phyloP scores from a whole-genome alignment of 2,329 filamentous ascomycete genomes.

The Sporothrix brasiliensis region DNA sequence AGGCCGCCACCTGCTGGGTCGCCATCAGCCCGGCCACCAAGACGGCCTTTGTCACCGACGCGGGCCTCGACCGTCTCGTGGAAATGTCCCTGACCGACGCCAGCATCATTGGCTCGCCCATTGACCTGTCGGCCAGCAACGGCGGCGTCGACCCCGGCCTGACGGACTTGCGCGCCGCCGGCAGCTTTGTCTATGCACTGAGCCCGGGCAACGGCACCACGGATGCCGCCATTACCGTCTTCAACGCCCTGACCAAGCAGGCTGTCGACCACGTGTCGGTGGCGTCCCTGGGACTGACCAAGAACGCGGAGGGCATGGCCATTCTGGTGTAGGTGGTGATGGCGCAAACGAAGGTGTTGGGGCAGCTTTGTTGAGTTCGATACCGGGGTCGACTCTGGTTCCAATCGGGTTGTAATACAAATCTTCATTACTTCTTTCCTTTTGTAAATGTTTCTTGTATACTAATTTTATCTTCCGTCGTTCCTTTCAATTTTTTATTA shows the following conservation, averaged over 20 bases:
- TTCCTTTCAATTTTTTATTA: too few relatives aligned
- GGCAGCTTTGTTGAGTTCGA: too few relatives aligned
- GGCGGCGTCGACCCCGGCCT: constrained; percentile 53
- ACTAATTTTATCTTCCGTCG: too few relatives aligned
- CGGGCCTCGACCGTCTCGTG: constrained; percentile 54
- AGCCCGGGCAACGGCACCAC: constrained; percentile 55
- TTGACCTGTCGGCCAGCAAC: constrained; percentile 49
- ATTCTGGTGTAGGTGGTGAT: constrained; percentile 30
- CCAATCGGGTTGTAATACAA: too few relatives aligned
- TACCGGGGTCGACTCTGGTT: too few relatives aligned
- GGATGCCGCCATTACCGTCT: constrained; percentile 44
- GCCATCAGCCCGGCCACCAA: constrained; percentile 52
- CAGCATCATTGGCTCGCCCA: constrained; percentile 45
- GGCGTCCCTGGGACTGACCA: constrained; percentile 37
- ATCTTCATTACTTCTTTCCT: too few relatives aligned
- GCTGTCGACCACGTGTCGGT: constrained; percentile 44
- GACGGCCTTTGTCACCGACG: constrained; percentile 63
- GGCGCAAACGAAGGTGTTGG: too few relatives aligned
- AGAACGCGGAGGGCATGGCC: constrained; percentile 43
- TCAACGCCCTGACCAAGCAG: constrained; percentile 42
- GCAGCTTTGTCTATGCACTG: constrained; percentile 61
- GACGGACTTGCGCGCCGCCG: constrained; percentile 57
- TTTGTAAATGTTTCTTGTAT: too few relatives aligned
- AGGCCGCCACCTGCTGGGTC: constrained; percentile 62
- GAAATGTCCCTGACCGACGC: constrained; percentile 59